Percentiles rank a stretch among this genome's conserved stretches.
Conservation (phyloP, 208 protist species). For the Acanthamoeba rhysodes region DNA sequence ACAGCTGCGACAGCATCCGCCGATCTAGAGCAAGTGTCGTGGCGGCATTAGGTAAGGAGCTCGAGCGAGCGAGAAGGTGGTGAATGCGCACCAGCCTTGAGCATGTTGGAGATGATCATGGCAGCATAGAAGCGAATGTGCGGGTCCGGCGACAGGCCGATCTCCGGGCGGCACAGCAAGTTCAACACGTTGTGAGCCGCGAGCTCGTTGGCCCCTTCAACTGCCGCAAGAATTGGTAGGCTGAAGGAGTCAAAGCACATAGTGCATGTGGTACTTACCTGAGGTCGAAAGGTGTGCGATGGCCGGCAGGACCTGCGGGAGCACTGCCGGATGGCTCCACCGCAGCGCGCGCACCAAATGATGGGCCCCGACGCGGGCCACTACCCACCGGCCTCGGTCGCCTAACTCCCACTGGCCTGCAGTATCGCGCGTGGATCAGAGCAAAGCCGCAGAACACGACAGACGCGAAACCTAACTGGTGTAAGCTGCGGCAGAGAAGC, state of each 20-base stretch:
- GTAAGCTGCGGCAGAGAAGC: slow-evolving; percentile 1
- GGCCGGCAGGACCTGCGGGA: not conserved
- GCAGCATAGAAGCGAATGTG: not conserved
- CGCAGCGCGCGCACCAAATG: slow-evolving; percentile 3
- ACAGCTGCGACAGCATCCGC: not conserved
- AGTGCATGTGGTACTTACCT: not conserved
- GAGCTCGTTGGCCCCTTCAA: not conserved
- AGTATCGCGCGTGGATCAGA: not conserved
- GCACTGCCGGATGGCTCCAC: slow-evolving; percentile 10
- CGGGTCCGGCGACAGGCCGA: not conserved
- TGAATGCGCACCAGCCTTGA: not conserved
- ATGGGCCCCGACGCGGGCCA: not conserved
- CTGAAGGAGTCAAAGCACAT: not conserved
- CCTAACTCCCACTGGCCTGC: not conserved
- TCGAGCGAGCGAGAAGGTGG: not conserved
- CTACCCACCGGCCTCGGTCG: not conserved
- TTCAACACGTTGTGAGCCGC: not conserved
- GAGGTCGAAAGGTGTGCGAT: not conserved
- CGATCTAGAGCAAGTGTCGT: not conserved
- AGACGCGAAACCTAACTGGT: not conserved
- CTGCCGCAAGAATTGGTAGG: not conserved
- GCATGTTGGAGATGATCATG: slow-evolving; percentile 4
- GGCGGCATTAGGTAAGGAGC: not conserved
- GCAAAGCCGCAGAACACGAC: not conserved
- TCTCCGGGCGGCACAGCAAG: not conserved